Evolutionary conservation across 192 early-diverging fungal genomes (phyloP), one percentile per base, ranked within the genome.

Genomic region (Coemansia sp.): DNA sequence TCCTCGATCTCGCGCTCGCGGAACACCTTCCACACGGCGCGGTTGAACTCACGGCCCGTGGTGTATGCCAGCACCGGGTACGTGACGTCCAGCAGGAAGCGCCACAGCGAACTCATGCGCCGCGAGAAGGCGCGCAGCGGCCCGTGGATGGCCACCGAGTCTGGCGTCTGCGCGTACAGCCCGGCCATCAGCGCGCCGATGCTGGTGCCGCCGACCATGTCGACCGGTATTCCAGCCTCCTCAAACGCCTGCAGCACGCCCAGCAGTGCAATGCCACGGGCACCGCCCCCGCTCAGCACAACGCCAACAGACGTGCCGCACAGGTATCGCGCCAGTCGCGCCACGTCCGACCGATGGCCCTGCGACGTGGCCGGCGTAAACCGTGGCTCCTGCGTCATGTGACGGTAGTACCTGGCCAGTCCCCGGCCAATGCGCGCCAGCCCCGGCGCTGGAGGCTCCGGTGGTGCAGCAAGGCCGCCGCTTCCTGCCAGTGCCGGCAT

Each of bases 181-280:
- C 95, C 97, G 18, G 90, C 89, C 53, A 98, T 89, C 65, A 98
- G 92, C n/a, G 89, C 84, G 11, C 97, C 97, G 61, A 98, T 98
- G 53, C 88, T 91, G 0, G 95, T 96, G n/a, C 97, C 97, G 23
- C 97, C 95, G 46, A 99, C 82, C 80, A 98, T 95, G 71, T 99
- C 97, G 24, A 99, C 87, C 2, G 95, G 95, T 34, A 99, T 91
- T 0, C 97, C 97, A 4, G 93, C 94, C 64, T 99, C 97, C 66
- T 99, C 95, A 30, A 99, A 81, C 0, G 95, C 94, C 37, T 85
- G 84, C 63, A 99, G 91, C 34, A 97, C 82, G 43, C 95, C 94
- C 57, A 98, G 83, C 43, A 97, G 94, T 0, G 89, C 81, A 43
- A 97, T 91, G 9, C 97, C 97, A 33, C 97, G 86, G 0, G 97